Evolutionary conservation across 768 basidiomycete species (phyloP).

Genomic region (Dacryopinax spathularia): DNA sequence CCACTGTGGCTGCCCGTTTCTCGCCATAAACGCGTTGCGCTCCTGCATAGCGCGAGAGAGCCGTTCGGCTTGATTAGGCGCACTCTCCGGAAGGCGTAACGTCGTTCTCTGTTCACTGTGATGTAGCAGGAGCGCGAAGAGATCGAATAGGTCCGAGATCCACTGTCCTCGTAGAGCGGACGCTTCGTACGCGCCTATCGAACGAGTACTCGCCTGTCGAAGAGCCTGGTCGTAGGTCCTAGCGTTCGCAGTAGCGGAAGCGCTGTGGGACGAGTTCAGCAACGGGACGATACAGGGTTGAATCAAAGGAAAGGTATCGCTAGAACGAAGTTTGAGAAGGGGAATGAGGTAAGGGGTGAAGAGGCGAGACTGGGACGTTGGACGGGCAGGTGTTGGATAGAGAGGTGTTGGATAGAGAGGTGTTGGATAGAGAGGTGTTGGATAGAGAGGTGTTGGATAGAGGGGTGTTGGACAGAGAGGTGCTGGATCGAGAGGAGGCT

Average conservation of each 20-base stretch:
- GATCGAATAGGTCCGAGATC: slow-evolving; percentile 20
- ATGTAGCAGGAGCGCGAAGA: slow-evolving; percentile 17
- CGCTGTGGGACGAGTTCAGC: too few relatives aligned
- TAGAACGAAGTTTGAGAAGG: too few relatives aligned
- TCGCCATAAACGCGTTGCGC: slow-evolving; percentile 22
- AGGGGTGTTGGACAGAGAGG: too few relatives aligned
- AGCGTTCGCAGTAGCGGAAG: slow-evolving; percentile 22
- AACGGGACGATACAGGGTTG: too few relatives aligned
- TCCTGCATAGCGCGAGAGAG: slow-evolving; percentile 15
- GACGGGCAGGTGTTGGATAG: too few relatives aligned
- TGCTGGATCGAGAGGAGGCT: too few relatives aligned
- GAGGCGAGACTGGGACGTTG: too few relatives aligned
- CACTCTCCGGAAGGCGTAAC: slow-evolving; percentile 15
- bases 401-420: too few relatives aligned
- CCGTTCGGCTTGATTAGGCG: slow-evolving; percentile 13
- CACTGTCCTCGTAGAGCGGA: slow-evolving; percentile 14
- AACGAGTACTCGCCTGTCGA: background rate
- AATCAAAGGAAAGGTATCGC: too few relatives aligned
- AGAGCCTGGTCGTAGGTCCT: slow-evolving; percentile 20
- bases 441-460: too few relatives aligned
- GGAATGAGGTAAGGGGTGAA: too few relatives aligned
- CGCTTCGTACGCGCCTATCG: slow-evolving; percentile 7
- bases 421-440: too few relatives aligned
- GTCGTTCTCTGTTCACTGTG: slow-evolving; percentile 5
- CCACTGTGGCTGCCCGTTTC: slow-evolving; percentile 23